Conservation (phyloP, 331 rosid genomes). For the Pyracantha coccinea region DNA sequence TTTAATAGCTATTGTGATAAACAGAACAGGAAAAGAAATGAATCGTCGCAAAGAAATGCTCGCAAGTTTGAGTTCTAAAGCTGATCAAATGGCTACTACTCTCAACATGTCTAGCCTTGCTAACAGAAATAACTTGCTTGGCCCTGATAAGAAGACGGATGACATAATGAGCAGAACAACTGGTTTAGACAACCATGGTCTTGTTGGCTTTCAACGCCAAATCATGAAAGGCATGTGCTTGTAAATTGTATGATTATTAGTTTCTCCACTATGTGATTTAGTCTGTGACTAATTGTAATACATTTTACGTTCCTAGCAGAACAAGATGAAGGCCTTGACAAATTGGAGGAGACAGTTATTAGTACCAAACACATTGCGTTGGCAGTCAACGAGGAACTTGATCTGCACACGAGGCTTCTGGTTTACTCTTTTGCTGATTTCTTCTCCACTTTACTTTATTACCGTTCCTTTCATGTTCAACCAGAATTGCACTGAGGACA, state of each 20-base stretch:
- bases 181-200: conserved; percentile 29
- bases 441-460: not conserved
- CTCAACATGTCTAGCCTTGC: conserved; percentile 33
- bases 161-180: conserved; percentile 23
- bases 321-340: conserved; percentile 39
- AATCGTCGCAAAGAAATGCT: conserved; percentile 30
- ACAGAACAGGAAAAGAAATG: conserved; percentile 32
- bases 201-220: conserved; percentile 30
- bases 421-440: conserved; percentile 5
- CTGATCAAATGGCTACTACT: conserved; percentile 35
- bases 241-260: not conserved
- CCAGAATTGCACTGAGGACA: not conserved
- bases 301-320: conserved; percentile 19
- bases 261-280: not conserved
- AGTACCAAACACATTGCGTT: conserved; percentile 47
- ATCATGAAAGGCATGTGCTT: conserved; percentile 26
- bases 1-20: not conserved
- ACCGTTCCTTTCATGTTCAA: not conserved
- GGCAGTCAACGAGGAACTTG: conserved; percentile 43
- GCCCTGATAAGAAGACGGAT: conserved; percentile 26
- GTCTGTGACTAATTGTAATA: conserved; percentile 1
- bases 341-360: conserved; percentile 28
- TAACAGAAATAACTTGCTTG: conserved; percentile 32
- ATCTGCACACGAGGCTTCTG: conserved; percentile 32
- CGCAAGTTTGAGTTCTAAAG: conserved; percentile 21